These are phyloP conservation scores for Borovskyia barvae DNA, from an alignment of 208 protist genomes.

Conservation along the genomic window DNA sequence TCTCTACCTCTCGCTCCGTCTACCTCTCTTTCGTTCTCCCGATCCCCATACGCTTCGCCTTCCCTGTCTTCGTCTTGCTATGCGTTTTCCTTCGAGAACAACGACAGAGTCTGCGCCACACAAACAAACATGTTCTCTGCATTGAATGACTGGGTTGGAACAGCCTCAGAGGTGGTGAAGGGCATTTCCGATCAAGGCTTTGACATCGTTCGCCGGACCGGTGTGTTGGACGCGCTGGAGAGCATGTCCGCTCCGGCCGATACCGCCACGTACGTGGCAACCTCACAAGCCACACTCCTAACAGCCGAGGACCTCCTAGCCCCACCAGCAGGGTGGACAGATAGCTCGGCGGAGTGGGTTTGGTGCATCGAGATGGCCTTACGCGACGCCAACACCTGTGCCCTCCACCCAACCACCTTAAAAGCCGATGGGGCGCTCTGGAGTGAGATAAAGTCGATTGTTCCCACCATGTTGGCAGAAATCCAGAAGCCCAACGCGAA, in stretches of 20 bases:
- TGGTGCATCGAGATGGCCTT: slow-evolving; percentile 33
- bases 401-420: slow-evolving; percentile 26
- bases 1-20: background rate
- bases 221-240: slow-evolving; percentile 38
- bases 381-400: slow-evolving; percentile 36
- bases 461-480: background rate
- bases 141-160: slow-evolving; percentile 31
- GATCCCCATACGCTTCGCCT: background rate
- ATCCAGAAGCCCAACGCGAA: background rate
- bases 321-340: slow-evolving; percentile 31
- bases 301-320: slow-evolving; percentile 17
- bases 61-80: background rate
- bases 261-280: background rate
- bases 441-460: slow-evolving; percentile 5
- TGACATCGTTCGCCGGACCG: slow-evolving; percentile 33
- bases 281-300: background rate
- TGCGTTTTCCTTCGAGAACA: slow-evolving; percentile 1
- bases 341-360: slow-evolving; percentile 40
- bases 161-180: slow-evolving; percentile 36
- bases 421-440: slow-evolving; percentile 10
- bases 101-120: no score
- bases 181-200: slow-evolving; percentile 37
- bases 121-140: slow-evolving; percentile 41
- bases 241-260: background rate
- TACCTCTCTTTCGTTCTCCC: slow-evolving; percentile 2